A percentile compares a stretch with the other conserved stretches of the same genome.
These are phyloP conservation scores for Solanum hybrid DNA, from an alignment of 305 asterid species.

Conservation along the genomic window DNA sequence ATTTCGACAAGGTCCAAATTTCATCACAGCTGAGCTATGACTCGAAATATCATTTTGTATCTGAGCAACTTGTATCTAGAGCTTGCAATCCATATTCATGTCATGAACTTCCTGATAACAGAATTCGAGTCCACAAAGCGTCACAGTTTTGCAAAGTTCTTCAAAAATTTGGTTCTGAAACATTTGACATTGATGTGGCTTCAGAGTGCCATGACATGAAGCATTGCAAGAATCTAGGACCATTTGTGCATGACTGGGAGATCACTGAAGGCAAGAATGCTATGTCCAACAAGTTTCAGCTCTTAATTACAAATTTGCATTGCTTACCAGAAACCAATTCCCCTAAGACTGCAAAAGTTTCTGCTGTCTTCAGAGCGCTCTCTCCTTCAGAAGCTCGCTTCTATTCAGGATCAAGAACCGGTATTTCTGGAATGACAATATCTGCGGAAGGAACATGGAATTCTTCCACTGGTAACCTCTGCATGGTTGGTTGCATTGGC, in stretches of 20 bases:
- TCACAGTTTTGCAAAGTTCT: not conserved
- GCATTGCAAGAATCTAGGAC: not conserved
- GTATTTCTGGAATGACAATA: conserved; percentile 8
- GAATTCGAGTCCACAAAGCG: not conserved
- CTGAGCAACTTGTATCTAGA: not conserved
- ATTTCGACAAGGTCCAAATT: conserved; percentile 5
- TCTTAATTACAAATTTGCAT: conserved; percentile 6
- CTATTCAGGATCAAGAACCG: conserved; percentile 7
- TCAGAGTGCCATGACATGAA: not conserved
- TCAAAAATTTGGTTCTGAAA: not conserved
- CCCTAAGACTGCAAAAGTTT: conserved; percentile 6
- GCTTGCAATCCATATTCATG: not conserved
- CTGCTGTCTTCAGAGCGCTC: conserved; percentile 4
- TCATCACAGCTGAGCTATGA: conserved; percentile 1
- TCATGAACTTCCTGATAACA: not conserved
- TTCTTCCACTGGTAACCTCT: conserved; percentile 13
- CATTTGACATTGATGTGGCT: not conserved
- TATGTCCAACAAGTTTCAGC: not conserved
- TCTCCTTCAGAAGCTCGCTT: conserved; percentile 1
- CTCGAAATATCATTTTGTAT: conserved; percentile 1
- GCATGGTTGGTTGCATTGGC: conserved; percentile 17
- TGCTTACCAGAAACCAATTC: not conserved
- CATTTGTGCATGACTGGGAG: conserved; percentile 4
- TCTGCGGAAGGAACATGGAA: conserved; percentile 10
- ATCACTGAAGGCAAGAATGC: not conserved